Conservation (phyloP, 148 eudicot species). For the Amaranthus cruentus region DNA sequence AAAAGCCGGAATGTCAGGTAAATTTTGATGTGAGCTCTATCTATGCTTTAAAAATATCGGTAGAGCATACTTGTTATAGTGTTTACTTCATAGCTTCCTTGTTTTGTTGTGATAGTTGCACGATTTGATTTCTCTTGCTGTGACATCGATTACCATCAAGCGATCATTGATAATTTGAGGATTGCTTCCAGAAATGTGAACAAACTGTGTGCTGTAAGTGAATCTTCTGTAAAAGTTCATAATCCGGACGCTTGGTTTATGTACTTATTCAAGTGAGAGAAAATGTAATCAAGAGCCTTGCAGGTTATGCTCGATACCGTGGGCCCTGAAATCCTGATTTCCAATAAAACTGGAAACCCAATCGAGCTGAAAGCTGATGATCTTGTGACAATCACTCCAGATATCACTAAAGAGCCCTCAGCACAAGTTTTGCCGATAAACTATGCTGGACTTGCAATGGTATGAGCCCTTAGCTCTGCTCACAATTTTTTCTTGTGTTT, state of each 20-base stretch:
- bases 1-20: slow-evolving; percentile 64
- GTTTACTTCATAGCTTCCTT: background rate
- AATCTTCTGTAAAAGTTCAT: background rate
- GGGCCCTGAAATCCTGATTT: slow-evolving; percentile 61
- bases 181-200: slow-evolving; percentile 39
- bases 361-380: slow-evolving; percentile 40
- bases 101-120: slow-evolving; percentile 38
- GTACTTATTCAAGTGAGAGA: background rate
- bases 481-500: background rate
- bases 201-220: slow-evolving; percentile 56
- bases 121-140: slow-evolving; percentile 63
- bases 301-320: slow-evolving; percentile 68
- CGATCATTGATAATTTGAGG: slow-evolving; percentile 49
- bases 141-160: slow-evolving; percentile 51
- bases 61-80: background rate
- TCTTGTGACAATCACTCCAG: slow-evolving; percentile 43
- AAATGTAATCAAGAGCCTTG: slow-evolving; percentile 12
- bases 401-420: slow-evolving; percentile 39
- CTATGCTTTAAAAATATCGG: background rate
- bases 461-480: slow-evolving; percentile 19
- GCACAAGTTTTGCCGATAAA: slow-evolving; percentile 46
- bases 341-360: slow-evolving; percentile 42
- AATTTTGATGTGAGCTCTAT: background rate
- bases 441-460: slow-evolving; percentile 46
- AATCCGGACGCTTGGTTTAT: background rate